These are phyloP conservation scores for Neoscytalidium dimidiatum DNA, from an alignment of 2,329 filamentous ascomycete species.

Conservation along the genomic window DNA sequence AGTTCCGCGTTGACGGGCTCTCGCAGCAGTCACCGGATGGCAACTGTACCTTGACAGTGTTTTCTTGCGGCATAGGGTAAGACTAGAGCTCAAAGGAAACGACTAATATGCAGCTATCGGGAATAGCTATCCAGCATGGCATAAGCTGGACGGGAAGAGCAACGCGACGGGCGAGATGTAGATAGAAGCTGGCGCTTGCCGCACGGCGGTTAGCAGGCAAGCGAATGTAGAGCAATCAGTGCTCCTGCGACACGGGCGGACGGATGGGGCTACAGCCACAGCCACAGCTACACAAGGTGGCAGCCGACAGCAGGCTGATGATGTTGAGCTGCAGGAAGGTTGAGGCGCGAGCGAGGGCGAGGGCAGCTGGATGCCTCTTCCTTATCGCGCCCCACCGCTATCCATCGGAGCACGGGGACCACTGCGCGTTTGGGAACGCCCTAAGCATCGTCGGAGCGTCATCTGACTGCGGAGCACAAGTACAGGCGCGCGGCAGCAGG, in stretches of 20 bases:
- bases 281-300: neutral
- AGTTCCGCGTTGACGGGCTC: neutral
- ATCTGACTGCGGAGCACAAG: neutral
- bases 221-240: neutral
- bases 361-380: neutral
- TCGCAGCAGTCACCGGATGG: neutral
- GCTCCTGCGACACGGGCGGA: no score
- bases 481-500: neutral
- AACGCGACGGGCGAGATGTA: neutral
- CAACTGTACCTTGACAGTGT: neutral
- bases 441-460: constrained; percentile 10
- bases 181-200: no score
- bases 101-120: no score
- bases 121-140: no score
- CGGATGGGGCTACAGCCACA: neutral
- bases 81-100: neutral
- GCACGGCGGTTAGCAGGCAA: neutral
- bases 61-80: neutral
- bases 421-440: constrained; percentile 11
- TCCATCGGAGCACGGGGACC: constrained; percentile 12
- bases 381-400: constrained; percentile 15
- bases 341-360: no score
- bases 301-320: constrained; percentile 3
- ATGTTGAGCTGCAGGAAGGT: constrained; percentile 5
- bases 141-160: no score